These are phyloP conservation scores for Leccinum olivaceopallidum DNA, from an alignment of 768 basidiomycete genomes.

Conservation along the genomic window DNA sequence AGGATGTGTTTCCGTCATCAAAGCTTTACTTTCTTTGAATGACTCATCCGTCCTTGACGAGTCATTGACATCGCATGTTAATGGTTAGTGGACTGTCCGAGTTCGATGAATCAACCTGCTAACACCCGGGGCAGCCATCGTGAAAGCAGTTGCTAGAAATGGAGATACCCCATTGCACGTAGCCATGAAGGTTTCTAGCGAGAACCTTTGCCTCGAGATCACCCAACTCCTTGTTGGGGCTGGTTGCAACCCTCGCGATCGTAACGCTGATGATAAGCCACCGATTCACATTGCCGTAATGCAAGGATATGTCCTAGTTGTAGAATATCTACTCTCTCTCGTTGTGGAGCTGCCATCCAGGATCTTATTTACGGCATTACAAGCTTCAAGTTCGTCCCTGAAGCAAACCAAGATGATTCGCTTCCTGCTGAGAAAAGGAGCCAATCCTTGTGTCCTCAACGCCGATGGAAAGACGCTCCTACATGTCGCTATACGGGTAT, in stretches of 20 bases:
- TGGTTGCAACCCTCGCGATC: neutral
- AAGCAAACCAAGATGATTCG: slow-evolving; percentile 3
- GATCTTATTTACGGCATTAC: slow-evolving; percentile 1
- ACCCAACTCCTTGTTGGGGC: slow-evolving; percentile 1
- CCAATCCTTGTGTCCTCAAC: neutral
- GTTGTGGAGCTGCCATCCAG: neutral
- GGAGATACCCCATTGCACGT: neutral
- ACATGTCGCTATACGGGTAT: neutral
- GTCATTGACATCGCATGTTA: neutral
- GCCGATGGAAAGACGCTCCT: neutral
- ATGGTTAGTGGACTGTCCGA: neutral
- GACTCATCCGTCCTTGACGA: neutral
- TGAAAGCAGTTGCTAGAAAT: neutral
- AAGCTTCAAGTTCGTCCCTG: neutral
- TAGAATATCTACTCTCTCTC: neutral
- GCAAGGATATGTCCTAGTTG: neutral
- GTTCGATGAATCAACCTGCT: neutral
- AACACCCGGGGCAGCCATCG: too few relatives aligned
- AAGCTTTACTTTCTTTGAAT: neutral
- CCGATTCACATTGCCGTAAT: neutral
- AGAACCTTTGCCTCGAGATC: neutral
- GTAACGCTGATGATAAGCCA: neutral
- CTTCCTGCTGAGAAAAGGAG: slow-evolving; percentile 2
- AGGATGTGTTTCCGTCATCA: neutral
- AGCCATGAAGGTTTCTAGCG: neutral